Evolutionary conservation across 495 filamentous ascomycete species (phyloP), one percentile per base, ranked within the genome.

Genomic region (Tuber magnatum): DNA sequence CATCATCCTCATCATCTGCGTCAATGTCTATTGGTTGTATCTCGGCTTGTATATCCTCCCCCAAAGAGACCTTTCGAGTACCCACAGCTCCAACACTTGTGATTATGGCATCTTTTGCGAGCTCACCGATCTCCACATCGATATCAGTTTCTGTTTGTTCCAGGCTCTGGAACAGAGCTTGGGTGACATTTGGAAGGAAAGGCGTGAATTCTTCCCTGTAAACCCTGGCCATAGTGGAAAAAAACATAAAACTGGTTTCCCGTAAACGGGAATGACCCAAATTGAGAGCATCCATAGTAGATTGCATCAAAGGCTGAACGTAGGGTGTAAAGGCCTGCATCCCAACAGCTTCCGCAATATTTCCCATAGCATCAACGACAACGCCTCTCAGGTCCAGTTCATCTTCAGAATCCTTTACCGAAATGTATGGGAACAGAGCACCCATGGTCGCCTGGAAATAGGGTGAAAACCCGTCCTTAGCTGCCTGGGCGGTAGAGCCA

Each of bases 211-310:
- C 90, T 82, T 93, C 93, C 79, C 90, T 89, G 83, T 99, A 99
- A 12, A 99, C 93, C 85, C 94, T 96, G 71, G 95, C 91, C 84
- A 99, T 90, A 39, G 90, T 92, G 80, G 92, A 93, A 94, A 95
- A 99, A 76, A 99, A 88, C 78, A 98, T 93, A 85, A 96, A 99
- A 82, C 93, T 96, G 73, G 93, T 97, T 85, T 99, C 96, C 82
- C 92, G 90, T 70, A 99, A 88, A 71, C 94, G 88, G 16, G 93
- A 91, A 85, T 97, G 93, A 73, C 91, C 94, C 1, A 99, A 90
- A 81, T 95, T 89, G 4, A 98, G 86, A 48, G 91, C 95, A 83
- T 97, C 94, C 84, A 97, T 93, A 74, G 92, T 94, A 32, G 94
- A 91, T 74, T 90, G 86, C 91, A 99, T 95, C 69, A 99, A 86